A percentile compares a stretch with the other conserved stretches of the same genome.
These are phyloP conservation scores for Zangia roseola DNA, from an alignment of 768 basidiomycete genomes.

Conservation along the genomic window DNA sequence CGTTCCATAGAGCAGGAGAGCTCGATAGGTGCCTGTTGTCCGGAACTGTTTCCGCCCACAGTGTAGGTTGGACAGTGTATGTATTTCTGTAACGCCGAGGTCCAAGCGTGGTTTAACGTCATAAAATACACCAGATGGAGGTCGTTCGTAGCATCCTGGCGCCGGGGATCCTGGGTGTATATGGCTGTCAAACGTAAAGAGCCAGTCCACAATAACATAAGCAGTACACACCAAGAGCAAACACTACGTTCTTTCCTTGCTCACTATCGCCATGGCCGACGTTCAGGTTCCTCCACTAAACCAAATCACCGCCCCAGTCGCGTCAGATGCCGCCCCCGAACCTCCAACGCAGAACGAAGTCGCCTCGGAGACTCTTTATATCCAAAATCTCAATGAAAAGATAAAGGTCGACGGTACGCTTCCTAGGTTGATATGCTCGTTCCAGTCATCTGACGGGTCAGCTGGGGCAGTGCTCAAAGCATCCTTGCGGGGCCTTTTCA, in stretches of 20 bases:
- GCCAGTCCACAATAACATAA: too few relatives aligned
- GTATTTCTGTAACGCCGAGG: too few relatives aligned
- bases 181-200: too few relatives aligned
- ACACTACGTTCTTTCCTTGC: constrained; percentile 13
- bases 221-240: constrained; percentile 11
- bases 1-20: too few relatives aligned
- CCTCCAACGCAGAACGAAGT: constrained; percentile 40
- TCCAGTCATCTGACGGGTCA: constrained; percentile 6
- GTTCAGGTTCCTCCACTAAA: constrained; percentile 32
- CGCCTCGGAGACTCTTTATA: constrained; percentile 85
- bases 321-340: constrained; percentile 14
- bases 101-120: too few relatives aligned
- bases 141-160: too few relatives aligned
- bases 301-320: constrained; percentile 27
- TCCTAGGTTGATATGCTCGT: constrained; percentile 2
- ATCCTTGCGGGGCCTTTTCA: constrained; percentile 86
- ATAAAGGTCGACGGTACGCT: constrained; percentile 72
- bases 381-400: constrained; percentile 96
- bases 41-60: too few relatives aligned
- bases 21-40: too few relatives aligned
- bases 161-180: too few relatives aligned
- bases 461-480: constrained; percentile 74
- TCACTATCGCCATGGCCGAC: constrained; percentile 35
- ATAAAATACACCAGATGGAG: too few relatives aligned
- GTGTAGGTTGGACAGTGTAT: too few relatives aligned